Conservation (phyloP, 1,284 basidiomycete species). For the Ganoderma boninense region DNA sequence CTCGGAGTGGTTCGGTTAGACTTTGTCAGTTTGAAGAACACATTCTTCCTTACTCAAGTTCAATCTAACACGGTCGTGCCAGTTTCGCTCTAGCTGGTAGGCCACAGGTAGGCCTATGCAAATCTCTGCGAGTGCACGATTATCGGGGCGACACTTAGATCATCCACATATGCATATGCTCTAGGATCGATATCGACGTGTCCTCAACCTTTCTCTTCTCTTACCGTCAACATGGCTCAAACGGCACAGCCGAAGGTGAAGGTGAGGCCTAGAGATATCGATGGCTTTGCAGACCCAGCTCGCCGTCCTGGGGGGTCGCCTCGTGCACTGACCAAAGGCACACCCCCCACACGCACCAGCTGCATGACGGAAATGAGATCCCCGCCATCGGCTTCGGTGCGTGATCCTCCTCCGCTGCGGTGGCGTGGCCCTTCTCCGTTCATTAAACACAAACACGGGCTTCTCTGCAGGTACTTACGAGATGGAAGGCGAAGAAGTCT, state of each 20-base stretch:
- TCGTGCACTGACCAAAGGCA: neutral
- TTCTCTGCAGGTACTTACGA: slow-evolving; percentile 67
- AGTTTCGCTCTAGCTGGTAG: neutral
- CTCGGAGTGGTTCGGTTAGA: neutral
- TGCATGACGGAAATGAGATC: slow-evolving; percentile 69
- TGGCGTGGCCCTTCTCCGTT: neutral
- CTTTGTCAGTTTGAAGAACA: neutral
- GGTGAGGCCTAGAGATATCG: slow-evolving; percentile 12
- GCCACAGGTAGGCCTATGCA: neutral
- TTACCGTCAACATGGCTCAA: slow-evolving; percentile 3
- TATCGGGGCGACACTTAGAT: neutral
- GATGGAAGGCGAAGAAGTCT: slow-evolving; percentile 63
- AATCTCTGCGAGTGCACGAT: neutral
- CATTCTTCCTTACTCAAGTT: neutral
- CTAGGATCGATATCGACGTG: neutral
- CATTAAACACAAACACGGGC: slow-evolving; percentile 6
- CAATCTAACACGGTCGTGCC: neutral
- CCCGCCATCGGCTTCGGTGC: slow-evolving; percentile 73
- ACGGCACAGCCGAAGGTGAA: slow-evolving; percentile 12
- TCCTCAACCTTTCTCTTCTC: neutral
- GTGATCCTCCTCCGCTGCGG: slow-evolving; percentile 12
- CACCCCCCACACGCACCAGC: slow-evolving; percentile 43
- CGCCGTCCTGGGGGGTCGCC: neutral
- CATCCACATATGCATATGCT: neutral
- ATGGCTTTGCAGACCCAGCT: neutral